Evolutionary conservation across 345 rosid genomes (phyloP).

Genomic region (Rhodamnia argentea): DNA sequence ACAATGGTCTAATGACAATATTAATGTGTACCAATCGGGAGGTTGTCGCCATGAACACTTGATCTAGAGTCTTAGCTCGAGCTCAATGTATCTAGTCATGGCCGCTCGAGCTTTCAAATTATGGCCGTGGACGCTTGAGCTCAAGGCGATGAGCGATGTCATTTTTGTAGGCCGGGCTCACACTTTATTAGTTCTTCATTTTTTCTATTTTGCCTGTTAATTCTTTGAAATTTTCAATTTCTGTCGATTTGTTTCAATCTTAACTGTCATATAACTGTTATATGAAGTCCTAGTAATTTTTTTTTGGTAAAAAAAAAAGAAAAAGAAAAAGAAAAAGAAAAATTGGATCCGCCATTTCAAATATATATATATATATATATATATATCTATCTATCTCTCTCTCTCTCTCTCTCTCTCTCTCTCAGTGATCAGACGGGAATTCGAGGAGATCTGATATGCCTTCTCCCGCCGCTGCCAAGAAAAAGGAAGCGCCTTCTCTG

Average conservation of each 20-base stretch:
- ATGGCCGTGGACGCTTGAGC: background rate
- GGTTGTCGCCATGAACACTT: too few relatives aligned
- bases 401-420: background rate
- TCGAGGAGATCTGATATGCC: background rate
- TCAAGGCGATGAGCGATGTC: fast-evolving
- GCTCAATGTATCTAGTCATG: background rate
- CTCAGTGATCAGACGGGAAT: background rate
- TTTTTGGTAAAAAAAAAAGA: too few relatives aligned
- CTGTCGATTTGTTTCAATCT: fast-evolving
- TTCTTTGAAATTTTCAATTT: background rate
- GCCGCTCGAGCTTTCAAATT: background rate
- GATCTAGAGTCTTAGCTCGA: background rate
- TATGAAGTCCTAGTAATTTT: background rate
- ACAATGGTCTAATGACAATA: too few relatives aligned
- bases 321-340: too few relatives aligned
- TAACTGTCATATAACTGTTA: background rate
- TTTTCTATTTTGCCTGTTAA: fast-evolving
- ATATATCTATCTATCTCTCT: too few relatives aligned
- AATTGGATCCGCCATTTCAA: background rate
- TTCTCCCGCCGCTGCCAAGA: background rate
- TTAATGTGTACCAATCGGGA: too few relatives aligned
- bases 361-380: too few relatives aligned
- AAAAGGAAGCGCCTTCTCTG: conserved; percentile 20
- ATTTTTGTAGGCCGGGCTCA: fast-evolving
- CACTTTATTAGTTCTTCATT: background rate